Percentiles rank a stretch among this genome's conserved stretches.
These are phyloP conservation scores for Pseudogymnoascus sp. DNA, from an alignment of 2,329 filamentous ascomycete species.

Conservation along the genomic window DNA sequence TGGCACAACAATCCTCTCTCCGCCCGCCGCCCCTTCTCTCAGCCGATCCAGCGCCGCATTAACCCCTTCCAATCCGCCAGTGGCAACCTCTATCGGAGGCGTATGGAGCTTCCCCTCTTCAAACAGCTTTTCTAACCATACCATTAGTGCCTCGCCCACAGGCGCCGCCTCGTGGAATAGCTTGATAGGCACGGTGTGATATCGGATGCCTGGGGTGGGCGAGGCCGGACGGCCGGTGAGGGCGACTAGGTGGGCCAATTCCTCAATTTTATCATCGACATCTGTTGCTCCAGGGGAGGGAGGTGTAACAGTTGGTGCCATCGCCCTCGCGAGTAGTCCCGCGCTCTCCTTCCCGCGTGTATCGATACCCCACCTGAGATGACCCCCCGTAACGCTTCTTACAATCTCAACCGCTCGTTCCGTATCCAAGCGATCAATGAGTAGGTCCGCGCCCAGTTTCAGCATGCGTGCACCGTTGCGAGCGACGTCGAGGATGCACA, in stretches of 20 bases:
- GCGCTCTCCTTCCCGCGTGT: slow-evolving; percentile 59
- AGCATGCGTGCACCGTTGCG: slow-evolving; percentile 55
- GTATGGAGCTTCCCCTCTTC: slow-evolving; percentile 43
- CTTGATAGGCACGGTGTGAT: slow-evolving; percentile 61
- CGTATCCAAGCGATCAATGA: slow-evolving; percentile 61
- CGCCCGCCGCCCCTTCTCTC: slow-evolving; percentile 57
- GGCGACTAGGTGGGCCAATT: slow-evolving; percentile 14
- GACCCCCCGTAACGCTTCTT: slow-evolving; percentile 45
- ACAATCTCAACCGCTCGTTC: slow-evolving; percentile 59
- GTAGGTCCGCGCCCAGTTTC: slow-evolving; percentile 46
- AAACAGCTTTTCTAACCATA: slow-evolving; percentile 62
- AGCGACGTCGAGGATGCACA: slow-evolving; percentile 57
- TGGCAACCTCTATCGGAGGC: slow-evolving; percentile 57
- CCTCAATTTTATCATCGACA: not conserved
- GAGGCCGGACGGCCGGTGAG: not conserved
- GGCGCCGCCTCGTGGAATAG: slow-evolving; percentile 60
- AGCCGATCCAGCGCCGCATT: slow-evolving; percentile 60
- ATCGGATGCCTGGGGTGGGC: slow-evolving; percentile 26
- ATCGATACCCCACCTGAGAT: slow-evolving; percentile 60
- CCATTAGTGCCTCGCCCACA: slow-evolving; percentile 53
- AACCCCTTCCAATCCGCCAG: slow-evolving; percentile 56
- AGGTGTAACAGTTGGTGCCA: slow-evolving; percentile 13
- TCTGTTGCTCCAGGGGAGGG: not conserved
- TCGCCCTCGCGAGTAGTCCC: slow-evolving; percentile 35
- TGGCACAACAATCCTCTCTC: slow-evolving; percentile 58